Evolutionary conservation across 2,329 filamentous ascomycete species (phyloP), one percentile per base, ranked within the genome.

Genomic region (Sphaerulina populicola): DNA sequence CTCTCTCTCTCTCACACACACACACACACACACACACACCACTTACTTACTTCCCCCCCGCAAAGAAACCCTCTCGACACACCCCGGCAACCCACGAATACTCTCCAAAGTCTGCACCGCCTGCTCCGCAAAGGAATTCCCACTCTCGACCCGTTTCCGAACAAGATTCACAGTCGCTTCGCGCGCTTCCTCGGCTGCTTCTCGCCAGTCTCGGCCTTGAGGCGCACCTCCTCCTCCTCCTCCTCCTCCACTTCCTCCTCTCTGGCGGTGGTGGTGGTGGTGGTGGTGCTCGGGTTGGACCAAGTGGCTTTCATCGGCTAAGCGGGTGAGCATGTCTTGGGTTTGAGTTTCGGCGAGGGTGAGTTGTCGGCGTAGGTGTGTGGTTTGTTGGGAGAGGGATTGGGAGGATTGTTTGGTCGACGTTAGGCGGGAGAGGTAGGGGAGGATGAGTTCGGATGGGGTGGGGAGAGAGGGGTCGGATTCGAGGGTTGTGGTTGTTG

Each of bases 261-360:
- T n/a, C n/a, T n/a, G n/a, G n/a, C n/a, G n/a, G n/a, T n/a, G n/a
- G n/a, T n/a, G 18, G 18, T 3, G 18, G 18, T 18, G 18, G 18
- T 18, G 18, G 18, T 18, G 45, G 31, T 55, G 40, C 21, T 57
- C 56, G 10, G 63, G 62, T 15, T 61, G 57, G 2, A 68, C 60
- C 11, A 68, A 52, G 54, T 67, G 66, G 30, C 66, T 68, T 47
- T 68, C 66, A 41, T 66, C 64, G n/a, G 63, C 63, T 7, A 66
- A 53, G 10, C 64, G 58, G 2, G 52, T 43, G 7, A 68, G 43
- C 5, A 65, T 47, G 3, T 58, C 57, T 9, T 61, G 54, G 9
- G 61, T 64, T 29, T 59, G 59, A 0, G 48, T 27, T 33, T 64
- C 61, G 7, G 61, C 56, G 2, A 57, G 31, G 1, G 60, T 38